Conservation (phyloP, 805 yeast genomes). For the Myxozyma neotropica region DNA sequence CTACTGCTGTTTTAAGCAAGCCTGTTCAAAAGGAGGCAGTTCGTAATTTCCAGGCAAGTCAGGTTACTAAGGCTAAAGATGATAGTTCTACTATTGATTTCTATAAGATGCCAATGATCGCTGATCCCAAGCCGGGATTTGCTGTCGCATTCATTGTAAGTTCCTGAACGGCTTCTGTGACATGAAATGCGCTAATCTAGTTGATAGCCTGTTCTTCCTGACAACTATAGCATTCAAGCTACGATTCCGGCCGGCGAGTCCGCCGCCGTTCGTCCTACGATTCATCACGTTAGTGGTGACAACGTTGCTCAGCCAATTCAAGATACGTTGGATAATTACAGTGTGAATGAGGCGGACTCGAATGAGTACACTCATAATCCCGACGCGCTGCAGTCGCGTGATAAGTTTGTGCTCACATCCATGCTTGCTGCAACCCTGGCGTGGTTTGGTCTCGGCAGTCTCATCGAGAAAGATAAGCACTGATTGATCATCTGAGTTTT, state of each 20-base stretch:
- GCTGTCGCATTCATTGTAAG: slow-evolving; percentile 32
- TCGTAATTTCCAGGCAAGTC: slow-evolving; percentile 28
- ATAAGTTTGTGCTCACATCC: slow-evolving; percentile 41
- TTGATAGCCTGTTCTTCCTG: slow-evolving; percentile 26
- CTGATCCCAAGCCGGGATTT: background rate
- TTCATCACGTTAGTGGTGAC: slow-evolving; percentile 32
- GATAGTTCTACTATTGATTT: slow-evolving; percentile 45
- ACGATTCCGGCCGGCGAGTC: background rate
- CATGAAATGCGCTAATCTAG: background rate
- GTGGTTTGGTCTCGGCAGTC: slow-evolving; percentile 44
- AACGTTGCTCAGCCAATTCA: slow-evolving; percentile 40
- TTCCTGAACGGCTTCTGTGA: background rate
- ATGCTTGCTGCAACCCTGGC: slow-evolving; percentile 42
- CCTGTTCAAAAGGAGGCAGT: background rate
- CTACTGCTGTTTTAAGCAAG: background rate
- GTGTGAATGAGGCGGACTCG: slow-evolving; percentile 26
- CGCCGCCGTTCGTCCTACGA: slow-evolving; percentile 27
- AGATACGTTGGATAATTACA: slow-evolving; percentile 28
- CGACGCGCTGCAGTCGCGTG: slow-evolving; percentile 37
- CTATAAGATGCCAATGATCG: slow-evolving; percentile 40
- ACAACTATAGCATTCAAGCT: slow-evolving; percentile 12
- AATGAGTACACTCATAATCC: slow-evolving; percentile 15
- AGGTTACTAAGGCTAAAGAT: slow-evolving; percentile 38
- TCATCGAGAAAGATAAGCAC: slow-evolving; percentile 7
- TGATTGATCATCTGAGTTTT: background rate